A percentile compares a stretch with the other conserved stretches of the same genome.
phyloP scores from a whole-genome alignment of 768 basidiomycete genomes.

The Lactifluus echinatus region DNA sequence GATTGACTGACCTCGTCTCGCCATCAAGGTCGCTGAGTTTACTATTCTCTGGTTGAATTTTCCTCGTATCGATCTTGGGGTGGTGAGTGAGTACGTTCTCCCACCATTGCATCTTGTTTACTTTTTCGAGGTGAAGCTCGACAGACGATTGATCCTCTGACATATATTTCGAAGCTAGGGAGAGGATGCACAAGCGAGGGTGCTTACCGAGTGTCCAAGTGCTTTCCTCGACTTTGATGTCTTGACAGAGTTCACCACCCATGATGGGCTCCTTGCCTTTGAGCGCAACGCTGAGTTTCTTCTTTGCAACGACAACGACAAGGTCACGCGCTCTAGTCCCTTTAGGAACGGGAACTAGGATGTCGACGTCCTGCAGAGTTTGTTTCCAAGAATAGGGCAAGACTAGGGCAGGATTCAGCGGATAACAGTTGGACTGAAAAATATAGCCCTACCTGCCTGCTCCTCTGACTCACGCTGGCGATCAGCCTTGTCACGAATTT shows the following conservation, averaged over 20 bases:
- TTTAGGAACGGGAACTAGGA: slow-evolving; percentile 75
- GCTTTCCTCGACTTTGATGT: slow-evolving; percentile 93
- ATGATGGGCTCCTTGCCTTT: slow-evolving; percentile 83
- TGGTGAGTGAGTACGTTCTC: slow-evolving; percentile 92
- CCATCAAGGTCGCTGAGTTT: slow-evolving; percentile 94
- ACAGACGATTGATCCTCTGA: slow-evolving; percentile 72
- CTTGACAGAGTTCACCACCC: slow-evolving; percentile 85
- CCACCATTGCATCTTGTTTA: slow-evolving; percentile 93
- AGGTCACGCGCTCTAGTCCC: slow-evolving; percentile 81
- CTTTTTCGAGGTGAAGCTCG: slow-evolving; percentile 74
- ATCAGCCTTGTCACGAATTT: slow-evolving; percentile 59
- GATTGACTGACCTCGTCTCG: slow-evolving; percentile 64
- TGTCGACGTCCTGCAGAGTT: slow-evolving; percentile 77
- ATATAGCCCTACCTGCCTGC: slow-evolving; percentile 62
- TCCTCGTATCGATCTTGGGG: slow-evolving; percentile 93
- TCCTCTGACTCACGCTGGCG: slow-evolving; percentile 64
- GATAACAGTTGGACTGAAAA: slow-evolving; percentile 20
- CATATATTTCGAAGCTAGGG: neutral
- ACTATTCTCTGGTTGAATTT: slow-evolving; percentile 92
- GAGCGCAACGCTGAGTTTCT: slow-evolving; percentile 71
- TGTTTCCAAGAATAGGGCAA: slow-evolving; percentile 92
- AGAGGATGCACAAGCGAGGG: slow-evolving; percentile 13
- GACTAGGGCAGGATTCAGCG: slow-evolving; percentile 34
- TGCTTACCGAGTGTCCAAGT: slow-evolving; percentile 88
- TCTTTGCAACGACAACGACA: slow-evolving; percentile 65